Base-by-base conservation (phyloP, 2,329 filamentous ascomycete species). In the Cladosporium sp. region DNA sequence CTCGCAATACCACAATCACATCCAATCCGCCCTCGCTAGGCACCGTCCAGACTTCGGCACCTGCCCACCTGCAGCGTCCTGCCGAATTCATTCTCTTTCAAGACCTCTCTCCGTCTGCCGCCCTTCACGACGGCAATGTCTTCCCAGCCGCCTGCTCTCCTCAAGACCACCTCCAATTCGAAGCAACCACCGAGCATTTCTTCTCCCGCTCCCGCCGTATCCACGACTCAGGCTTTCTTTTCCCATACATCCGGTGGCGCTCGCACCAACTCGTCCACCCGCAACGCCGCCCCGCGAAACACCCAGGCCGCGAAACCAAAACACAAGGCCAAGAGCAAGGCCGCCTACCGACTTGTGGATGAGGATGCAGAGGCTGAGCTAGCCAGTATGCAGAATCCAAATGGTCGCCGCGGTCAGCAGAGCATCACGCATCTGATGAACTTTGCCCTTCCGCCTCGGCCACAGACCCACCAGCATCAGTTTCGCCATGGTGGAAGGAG, bases 341-440 rank as follows among this genome's bases (percentile, higher is more conserved):
- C 41, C 2, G 38, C 48, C 15, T 86, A 89, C 41, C 76, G 79
- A 50, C 74, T 85, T 59, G 79, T 85, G 66, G 84, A 91, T 73
- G 90, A 95, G 73, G 90, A 95, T 79, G 82, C 82, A 61, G 84
- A 94, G 80, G 89, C 83, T 57, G 90, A 96, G 57, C 39, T 53
- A 36, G 59, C 61, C 62, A 64, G 60, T 57, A 66, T 66, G 63
- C 62, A 66, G 60, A 64, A 63, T 59, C 61, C 61, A 56, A 56
- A 64, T 43, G 63, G 82, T 61, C 85, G 93, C 52, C 88, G 93
- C 62, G 93, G 93, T 48, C 92, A 96, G 70, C 96, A 90, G 48
- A 95, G 88, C 62, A 98, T 98, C 66, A 97, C 93, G 35, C 93
- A 98, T 69, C 74, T 98, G 51, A 87, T 98, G 78, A 92, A 92